Conservation (phyloP, 2,329 filamentous ascomycete genomes). For the Scedosporium boydii region DNA sequence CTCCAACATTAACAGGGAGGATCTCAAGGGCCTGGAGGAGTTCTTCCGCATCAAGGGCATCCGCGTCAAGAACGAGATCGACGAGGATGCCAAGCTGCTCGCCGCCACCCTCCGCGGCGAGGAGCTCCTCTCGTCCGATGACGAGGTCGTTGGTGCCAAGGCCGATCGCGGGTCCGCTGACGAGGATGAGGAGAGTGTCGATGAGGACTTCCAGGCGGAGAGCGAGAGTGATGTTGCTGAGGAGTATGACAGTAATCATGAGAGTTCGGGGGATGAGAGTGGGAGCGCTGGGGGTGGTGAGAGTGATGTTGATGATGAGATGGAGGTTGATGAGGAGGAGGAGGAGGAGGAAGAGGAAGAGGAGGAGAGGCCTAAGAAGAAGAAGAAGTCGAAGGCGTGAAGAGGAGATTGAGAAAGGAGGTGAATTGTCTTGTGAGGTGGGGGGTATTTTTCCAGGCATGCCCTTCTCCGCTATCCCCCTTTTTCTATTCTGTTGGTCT, state of each 20-base stretch:
- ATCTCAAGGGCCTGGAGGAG: slow-evolving; percentile 89
- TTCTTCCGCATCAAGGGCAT: slow-evolving; percentile 96
- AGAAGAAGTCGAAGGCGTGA: slow-evolving; percentile 20
- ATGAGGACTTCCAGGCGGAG: slow-evolving; percentile 91
- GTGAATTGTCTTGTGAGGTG: slow-evolving; percentile 1
- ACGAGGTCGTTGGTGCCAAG: slow-evolving; percentile 61
- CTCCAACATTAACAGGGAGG: slow-evolving; percentile 98
- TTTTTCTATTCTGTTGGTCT: background rate
- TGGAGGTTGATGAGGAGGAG: slow-evolving; percentile 29
- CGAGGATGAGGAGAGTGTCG: slow-evolving; percentile 89
- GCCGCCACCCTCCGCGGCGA: slow-evolving; percentile 77
- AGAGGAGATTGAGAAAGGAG: slow-evolving; percentile 6
- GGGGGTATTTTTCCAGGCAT: background rate
- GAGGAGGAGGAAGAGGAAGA: slow-evolving; percentile 30
- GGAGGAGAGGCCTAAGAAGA: slow-evolving; percentile 40
- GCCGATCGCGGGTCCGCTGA: slow-evolving; percentile 84
- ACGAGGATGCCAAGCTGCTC: slow-evolving; percentile 76
- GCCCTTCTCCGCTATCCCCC: background rate
- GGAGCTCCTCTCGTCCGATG: slow-evolving; percentile 74
- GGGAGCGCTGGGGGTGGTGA: slow-evolving; percentile 39
- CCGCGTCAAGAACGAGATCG: slow-evolving; percentile 97
- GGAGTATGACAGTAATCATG: slow-evolving; percentile 86
- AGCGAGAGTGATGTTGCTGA: slow-evolving; percentile 94
- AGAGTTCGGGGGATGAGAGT: slow-evolving; percentile 67
- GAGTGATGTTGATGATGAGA: slow-evolving; percentile 36